These are phyloP conservation scores for Fusarium sp. DNA, from an alignment of 2,329 filamentous ascomycete genomes.

Conservation along the genomic window DNA sequence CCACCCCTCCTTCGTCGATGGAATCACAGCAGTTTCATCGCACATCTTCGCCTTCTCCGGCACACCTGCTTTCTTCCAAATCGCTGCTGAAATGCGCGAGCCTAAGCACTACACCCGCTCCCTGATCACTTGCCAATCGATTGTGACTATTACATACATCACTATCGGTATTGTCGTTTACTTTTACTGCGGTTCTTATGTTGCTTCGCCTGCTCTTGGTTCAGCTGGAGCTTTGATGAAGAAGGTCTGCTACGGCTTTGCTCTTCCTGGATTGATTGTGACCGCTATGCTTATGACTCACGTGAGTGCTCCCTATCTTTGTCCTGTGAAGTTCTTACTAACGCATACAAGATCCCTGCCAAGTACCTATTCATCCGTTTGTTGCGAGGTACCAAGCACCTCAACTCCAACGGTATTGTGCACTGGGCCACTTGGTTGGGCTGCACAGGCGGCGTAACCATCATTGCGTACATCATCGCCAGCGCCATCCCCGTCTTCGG, in stretches of 20 bases:
- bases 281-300: slow-evolving; percentile 42
- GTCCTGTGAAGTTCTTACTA: not conserved
- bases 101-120: slow-evolving; percentile 39
- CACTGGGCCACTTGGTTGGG: slow-evolving; percentile 51
- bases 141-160: slow-evolving; percentile 49
- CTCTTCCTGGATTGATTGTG: slow-evolving; percentile 47
- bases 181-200: slow-evolving; percentile 58
- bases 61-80: slow-evolving; percentile 50
- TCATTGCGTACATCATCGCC: slow-evolving; percentile 47
- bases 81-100: slow-evolving; percentile 50
- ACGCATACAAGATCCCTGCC: slow-evolving; percentile 14
- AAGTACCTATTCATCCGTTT: slow-evolving; percentile 36
- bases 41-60: slow-evolving; percentile 54
- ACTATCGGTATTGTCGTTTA: slow-evolving; percentile 56
- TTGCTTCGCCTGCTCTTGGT: slow-evolving; percentile 59
- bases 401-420: slow-evolving; percentile 44
- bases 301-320: slow-evolving; percentile 31
- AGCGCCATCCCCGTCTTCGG: slow-evolving; percentile 45
- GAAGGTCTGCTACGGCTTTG: slow-evolving; percentile 57
- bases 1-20: slow-evolving; percentile 49
- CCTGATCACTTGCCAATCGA: slow-evolving; percentile 41
- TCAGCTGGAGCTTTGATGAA: slow-evolving; percentile 57
- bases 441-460: slow-evolving; percentile 42
- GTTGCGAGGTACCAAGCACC: slow-evolving; percentile 47
- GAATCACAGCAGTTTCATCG: slow-evolving; percentile 48